These are phyloP conservation scores for Plasmodium cynomolgi DNA, from an alignment of 169 alveolate genomes.

Conservation along the genomic window DNA sequence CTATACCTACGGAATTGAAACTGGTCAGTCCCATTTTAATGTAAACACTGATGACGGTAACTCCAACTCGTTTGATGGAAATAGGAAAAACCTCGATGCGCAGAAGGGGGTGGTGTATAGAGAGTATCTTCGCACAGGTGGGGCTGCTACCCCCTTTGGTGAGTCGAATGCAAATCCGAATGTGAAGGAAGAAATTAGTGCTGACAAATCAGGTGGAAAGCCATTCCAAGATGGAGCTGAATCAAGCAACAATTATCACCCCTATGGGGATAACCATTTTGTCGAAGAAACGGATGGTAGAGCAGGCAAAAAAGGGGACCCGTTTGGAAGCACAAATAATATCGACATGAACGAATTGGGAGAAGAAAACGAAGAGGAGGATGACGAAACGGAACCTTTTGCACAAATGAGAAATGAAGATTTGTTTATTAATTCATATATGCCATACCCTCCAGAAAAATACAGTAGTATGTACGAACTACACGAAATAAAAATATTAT, in stretches of 20 bases:
- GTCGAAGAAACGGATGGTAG: neutral
- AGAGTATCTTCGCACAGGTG: neutral
- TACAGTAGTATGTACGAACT: slow-evolving; percentile 68
- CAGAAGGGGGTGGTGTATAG: neutral
- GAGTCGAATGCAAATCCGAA: neutral
- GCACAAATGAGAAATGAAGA: slow-evolving; percentile 36
- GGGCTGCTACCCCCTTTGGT: neutral
- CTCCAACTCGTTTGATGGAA: neutral
- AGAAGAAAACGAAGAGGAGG: slow-evolving; percentile 2
- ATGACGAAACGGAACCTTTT: neutral
- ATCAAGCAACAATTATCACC: neutral
- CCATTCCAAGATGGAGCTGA: neutral
- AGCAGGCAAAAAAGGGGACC: neutral
- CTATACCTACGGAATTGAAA: neutral
- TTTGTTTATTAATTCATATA: slow-evolving; percentile 40
- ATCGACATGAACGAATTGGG: neutral
- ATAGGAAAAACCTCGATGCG: neutral
- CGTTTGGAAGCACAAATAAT: neutral
- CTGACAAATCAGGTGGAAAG: neutral
- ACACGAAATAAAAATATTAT: slow-evolving; percentile 73
- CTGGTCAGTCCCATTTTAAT: neutral
- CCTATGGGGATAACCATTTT: neutral
- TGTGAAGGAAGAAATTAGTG: neutral
- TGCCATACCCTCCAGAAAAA: slow-evolving; percentile 75
- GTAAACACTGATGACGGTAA: neutral